Evolutionary conservation across 1,284 basidiomycete genomes (phyloP), one percentile per base, ranked within the genome.

Genomic region (Cutaneotrichosporon dermatis): DNA sequence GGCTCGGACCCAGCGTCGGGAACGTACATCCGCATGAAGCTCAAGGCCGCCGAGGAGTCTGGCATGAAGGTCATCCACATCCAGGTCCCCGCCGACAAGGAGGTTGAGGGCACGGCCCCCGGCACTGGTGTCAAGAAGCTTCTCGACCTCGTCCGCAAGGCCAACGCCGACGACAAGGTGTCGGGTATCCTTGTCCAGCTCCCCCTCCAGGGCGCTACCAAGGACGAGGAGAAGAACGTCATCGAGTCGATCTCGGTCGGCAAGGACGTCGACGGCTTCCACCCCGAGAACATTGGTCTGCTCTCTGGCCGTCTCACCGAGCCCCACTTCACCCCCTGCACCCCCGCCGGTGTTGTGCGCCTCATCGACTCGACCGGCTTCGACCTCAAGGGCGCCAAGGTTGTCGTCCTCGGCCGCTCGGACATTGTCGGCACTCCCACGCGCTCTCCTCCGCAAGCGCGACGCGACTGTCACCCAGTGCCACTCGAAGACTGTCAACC

Each of bases 211-310:
- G 89, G 95, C 68, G 86, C 98, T 62, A 83, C 83, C 54, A 79
- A 88, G 15, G 90, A 90, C 37, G 92, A 87, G 37, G 95, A 98
- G 78, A 88, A 94, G 63, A 82, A 83, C 35, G 89, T 99, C 57
- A 96, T 94, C 44, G 95, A 98, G 79, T 87, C 91, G n/a, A 86
- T 99, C 67, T 88, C 86, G 64, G 92, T 93, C 12, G 84, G 87
- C 74, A 99, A 99, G 81, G 96, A 99, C 71, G 90, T 99, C 60
- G 96, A 99, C 79, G 96, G 95, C 54, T 99, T 99, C 83, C 93
- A 98, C 81, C 92, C 95, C 6, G 95, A 97, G 79, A 99, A 99
- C 80, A 98, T 99, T 68, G 96, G 96, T 35, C 89, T 93, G 69
- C 84, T 99, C 53, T 88, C 89, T 50, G 96, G 92, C 60, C 88